Conservation (phyloP, 1,284 basidiomycete genomes). For the Hypsizygus ulmarius region DNA sequence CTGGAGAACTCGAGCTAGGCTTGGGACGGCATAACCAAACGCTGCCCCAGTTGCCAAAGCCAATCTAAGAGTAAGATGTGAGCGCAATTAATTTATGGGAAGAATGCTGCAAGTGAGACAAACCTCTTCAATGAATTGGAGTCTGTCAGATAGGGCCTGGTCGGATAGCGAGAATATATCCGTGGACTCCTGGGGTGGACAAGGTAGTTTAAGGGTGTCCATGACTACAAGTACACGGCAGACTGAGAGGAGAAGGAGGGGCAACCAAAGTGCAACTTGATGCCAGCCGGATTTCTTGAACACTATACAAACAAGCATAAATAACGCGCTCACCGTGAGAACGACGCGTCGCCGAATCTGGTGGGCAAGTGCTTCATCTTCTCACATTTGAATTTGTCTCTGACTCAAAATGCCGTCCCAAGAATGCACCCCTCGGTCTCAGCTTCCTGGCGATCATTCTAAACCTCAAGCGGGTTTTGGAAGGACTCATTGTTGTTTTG, state of each 20-base stretch:
- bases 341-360: slow-evolving; percentile 26
- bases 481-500: too few species aligned
- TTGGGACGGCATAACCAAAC: slow-evolving; percentile 75
- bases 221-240: slow-evolving; percentile 35
- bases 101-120: slow-evolving; percentile 18
- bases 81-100: slow-evolving; percentile 6
- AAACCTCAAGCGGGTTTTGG: too few species aligned
- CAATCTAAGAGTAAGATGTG: slow-evolving; percentile 51
- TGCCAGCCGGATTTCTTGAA: slow-evolving; percentile 25
- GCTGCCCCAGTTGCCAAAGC: slow-evolving; percentile 86
- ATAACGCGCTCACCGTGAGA: slow-evolving; percentile 22
- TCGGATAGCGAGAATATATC: slow-evolving; percentile 48
- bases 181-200: slow-evolving; percentile 30
- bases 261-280: slow-evolving; percentile 11
- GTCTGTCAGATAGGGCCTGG: slow-evolving; percentile 62
- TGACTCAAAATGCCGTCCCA: too few species aligned
- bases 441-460: too few species aligned
- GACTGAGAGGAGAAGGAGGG: slow-evolving; percentile 21
- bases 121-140: slow-evolving; percentile 77
- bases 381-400: not conserved
- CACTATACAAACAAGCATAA: slow-evolving; percentile 28
- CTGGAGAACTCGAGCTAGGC: slow-evolving; percentile 36
- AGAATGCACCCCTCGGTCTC: too few species aligned
- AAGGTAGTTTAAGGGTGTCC: slow-evolving; percentile 31
- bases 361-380: slow-evolving; percentile 1